phyloP scores from a whole-genome alignment of 1,284 basidiomycete genomes.

The Ganoderma resinaceum region DNA sequence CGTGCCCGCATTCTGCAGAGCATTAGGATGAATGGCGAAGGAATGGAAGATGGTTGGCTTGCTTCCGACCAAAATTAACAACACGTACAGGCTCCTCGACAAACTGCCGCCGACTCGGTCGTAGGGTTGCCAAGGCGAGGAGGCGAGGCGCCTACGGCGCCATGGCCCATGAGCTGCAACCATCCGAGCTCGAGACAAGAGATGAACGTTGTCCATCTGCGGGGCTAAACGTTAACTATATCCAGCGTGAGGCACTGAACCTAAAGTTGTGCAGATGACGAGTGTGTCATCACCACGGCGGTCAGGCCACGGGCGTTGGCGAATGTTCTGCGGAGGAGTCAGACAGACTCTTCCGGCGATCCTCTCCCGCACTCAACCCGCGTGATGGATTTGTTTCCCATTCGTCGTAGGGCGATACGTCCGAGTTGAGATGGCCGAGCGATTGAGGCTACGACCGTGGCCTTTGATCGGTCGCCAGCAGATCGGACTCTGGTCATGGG shows the following conservation, averaged over 20 bases:
- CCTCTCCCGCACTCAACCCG: not conserved
- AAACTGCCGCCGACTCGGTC: not conserved
- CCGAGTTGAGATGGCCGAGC: not conserved
- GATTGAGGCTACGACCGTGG: not conserved
- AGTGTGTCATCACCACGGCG: not conserved
- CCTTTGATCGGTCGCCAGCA: not conserved
- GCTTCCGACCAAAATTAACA: not conserved
- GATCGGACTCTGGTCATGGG: not conserved
- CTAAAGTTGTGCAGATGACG: not conserved
- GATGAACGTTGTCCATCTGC: not conserved
- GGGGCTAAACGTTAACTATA: not conserved
- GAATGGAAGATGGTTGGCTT: slow-evolving; percentile 5
- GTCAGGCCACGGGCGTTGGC: not conserved
- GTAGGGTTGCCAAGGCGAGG: slow-evolving; percentile 1
- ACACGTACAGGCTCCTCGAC: not conserved
- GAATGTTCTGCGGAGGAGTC: not conserved
- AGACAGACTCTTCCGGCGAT: slow-evolving; percentile 9
- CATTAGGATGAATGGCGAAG: not conserved
- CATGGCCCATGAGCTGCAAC: not conserved
- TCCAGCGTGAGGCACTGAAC: not conserved
- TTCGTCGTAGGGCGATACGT: not conserved
- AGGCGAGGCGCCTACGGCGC: not conserved
- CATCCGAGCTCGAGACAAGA: not conserved
- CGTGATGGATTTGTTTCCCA: not conserved
- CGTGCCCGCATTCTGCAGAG: not conserved